Conservation (phyloP, 345 rosid genomes). For the Excoecaria cochinchinensis region DNA sequence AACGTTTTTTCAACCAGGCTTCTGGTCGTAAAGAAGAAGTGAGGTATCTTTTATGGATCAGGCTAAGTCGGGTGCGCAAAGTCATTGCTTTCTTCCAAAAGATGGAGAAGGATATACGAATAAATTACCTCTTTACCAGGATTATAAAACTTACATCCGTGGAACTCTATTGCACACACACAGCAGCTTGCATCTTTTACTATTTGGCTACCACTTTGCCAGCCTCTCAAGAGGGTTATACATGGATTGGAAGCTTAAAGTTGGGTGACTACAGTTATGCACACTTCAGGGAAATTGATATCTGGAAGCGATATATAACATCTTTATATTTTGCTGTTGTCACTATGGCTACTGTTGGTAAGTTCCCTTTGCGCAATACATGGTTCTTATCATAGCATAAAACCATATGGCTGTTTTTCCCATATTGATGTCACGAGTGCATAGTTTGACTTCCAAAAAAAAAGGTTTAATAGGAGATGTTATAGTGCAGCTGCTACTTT, state of each 20-base stretch:
- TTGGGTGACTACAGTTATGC: constrained; percentile 73
- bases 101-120: constrained; percentile 73
- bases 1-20: constrained; percentile 34
- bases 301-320: constrained; percentile 80
- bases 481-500: background rate
- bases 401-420: background rate
- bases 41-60: constrained; percentile 74
- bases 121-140: constrained; percentile 70
- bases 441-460: background rate
- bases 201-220: constrained; percentile 82
- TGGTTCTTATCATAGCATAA: background rate
- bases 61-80: constrained; percentile 66
- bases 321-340: constrained; percentile 81
- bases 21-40: constrained; percentile 63
- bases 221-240: constrained; percentile 57
- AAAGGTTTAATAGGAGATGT: background rate
- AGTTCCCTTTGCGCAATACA: constrained; percentile 21
- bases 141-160: constrained; percentile 71
- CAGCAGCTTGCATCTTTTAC: constrained; percentile 89
- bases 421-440: background rate
- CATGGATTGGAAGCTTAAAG: constrained; percentile 89
- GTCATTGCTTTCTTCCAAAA: constrained; percentile 48
- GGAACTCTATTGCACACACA: constrained; percentile 82
- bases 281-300: constrained; percentile 66
- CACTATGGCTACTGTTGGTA: constrained; percentile 93